Evolutionary conservation across 495 filamentous ascomycete species (phyloP).

Genomic region (Pyrenopolyporus hunteri): DNA sequence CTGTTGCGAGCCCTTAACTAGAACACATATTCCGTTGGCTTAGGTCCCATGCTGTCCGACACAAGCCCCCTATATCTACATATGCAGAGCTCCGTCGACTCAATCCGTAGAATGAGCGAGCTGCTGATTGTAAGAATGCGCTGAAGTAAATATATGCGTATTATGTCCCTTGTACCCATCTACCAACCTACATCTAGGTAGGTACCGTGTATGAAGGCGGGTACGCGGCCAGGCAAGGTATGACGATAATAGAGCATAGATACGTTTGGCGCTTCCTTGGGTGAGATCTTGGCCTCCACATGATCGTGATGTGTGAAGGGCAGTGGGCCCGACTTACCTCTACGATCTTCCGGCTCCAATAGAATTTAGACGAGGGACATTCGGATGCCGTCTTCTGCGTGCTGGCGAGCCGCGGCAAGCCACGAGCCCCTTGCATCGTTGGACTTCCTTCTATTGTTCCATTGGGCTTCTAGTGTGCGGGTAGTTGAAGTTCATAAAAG

Average conservation of each 20-base stretch:
- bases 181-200: background rate
- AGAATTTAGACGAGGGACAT: slow-evolving; percentile 2
- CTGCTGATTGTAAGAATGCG: too few species aligned
- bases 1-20: slow-evolving; percentile 12
- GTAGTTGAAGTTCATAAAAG: slow-evolving; percentile 22
- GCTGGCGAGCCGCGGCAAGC: slow-evolving; percentile 31
- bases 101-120: slow-evolving; percentile 1
- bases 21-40: slow-evolving; percentile 6
- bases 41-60: slow-evolving; percentile 12
- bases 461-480: slow-evolving; percentile 33
- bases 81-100: slow-evolving; percentile 25
- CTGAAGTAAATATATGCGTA: too few species aligned
- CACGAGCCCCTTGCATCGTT: slow-evolving; percentile 36
- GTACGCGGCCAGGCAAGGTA: background rate
- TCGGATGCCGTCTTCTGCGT: slow-evolving; percentile 26
- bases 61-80: slow-evolving; percentile 21
- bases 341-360: background rate
- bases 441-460: slow-evolving; percentile 29
- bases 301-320: background rate
- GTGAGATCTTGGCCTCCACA: background rate
- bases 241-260: background rate
- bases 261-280: background rate
- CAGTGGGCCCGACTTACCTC: background rate
- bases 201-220: background rate
- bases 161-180: background rate